Base-by-base conservation (phyloP, 306 rosid species). In the Vachellia collinsii region DNA sequence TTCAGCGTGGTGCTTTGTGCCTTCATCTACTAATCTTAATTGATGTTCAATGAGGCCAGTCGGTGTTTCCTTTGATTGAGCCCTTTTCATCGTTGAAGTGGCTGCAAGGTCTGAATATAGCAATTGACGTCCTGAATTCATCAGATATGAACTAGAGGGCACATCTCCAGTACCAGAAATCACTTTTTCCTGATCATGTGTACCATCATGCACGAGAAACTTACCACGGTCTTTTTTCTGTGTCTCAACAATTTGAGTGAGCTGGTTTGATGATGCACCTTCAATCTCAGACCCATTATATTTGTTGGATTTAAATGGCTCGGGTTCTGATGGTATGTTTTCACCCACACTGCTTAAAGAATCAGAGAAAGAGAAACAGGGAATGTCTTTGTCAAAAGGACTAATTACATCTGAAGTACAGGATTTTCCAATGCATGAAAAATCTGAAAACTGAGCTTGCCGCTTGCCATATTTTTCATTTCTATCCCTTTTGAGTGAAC, bases 321-420 rank as follows among this genome's bases (percentile, higher is more conserved):
- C 70, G 43, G 88, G 72, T 47, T 82, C 90, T 69, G 86, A 77
- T 37, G 76, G 78, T 77, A 72, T 59, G 72, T 76, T 81, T 75
- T 89, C 89, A 74, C 70, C 86, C 68, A 61, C 51, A 64, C 79
- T 85, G 82, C 86, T 77, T 44, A 62, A 70, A 39, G 85, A 73
- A 77, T 86, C 87, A 83, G 92, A 84, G 85, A 75, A 81, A 0
- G 85, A 86, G 79, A 81, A 83, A 86, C 88, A 82, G 7, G 89
- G 84, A 75, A 84, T 79, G 66, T 85, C 81, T 76, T 81, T 86
- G 80, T 83, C 81, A 42, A 66, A 83, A 16, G 84, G 86, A 80
- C 83, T 56, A 38, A 7, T 56, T 39, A 11, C 53, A 56, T 74
- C 68, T 11, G 68, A 63, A 37, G 76, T 41, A 42, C 74, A 72